Conservation (phyloP, 2,329 filamentous ascomycete genomes). For the Cryphonectria japonica region DNA sequence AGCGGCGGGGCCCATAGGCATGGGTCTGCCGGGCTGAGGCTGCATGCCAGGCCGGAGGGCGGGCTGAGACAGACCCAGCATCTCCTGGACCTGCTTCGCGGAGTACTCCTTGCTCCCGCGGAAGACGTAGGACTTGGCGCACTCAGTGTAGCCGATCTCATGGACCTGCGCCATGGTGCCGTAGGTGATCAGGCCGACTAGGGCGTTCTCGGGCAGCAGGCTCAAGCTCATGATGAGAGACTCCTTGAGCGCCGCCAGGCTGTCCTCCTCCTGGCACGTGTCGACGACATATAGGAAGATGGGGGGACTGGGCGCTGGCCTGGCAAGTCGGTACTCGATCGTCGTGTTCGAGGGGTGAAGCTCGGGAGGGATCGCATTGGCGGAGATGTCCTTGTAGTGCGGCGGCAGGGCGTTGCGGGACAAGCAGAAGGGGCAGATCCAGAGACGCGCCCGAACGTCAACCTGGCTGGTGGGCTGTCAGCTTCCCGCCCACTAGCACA, state of each 20-base stretch:
- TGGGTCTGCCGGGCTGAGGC: slow-evolving; percentile 72
- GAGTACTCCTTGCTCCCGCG: slow-evolving; percentile 96
- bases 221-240: slow-evolving; percentile 85
- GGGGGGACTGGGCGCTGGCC: slow-evolving; percentile 81
- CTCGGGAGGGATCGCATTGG: slow-evolving; percentile 81
- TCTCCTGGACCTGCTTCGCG: slow-evolving; percentile 99
- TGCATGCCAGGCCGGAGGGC: slow-evolving; percentile 75
- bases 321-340: slow-evolving; percentile 83
- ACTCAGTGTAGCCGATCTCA: slow-evolving; percentile 96
- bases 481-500: slow-evolving; percentile 12
- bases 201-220: slow-evolving; percentile 77
- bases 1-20: slow-evolving; percentile 78
- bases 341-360: slow-evolving; percentile 81
- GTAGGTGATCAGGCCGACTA: slow-evolving; percentile 83
- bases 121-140: slow-evolving; percentile 98
- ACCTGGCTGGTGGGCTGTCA: slow-evolving; percentile 64
- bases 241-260: slow-evolving; percentile 80
- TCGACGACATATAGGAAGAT: slow-evolving; percentile 90
- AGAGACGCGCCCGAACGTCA: slow-evolving; percentile 79
- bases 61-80: slow-evolving; percentile 82
- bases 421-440: slow-evolving; percentile 89
- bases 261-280: slow-evolving; percentile 87
- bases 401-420: slow-evolving; percentile 81
- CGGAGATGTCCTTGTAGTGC: slow-evolving; percentile 88
- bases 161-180: slow-evolving; percentile 98